A percentile compares a stretch with the other conserved stretches of the same genome.
phyloP scores from a whole-genome alignment of 495 filamentous ascomycete species.

The Xylaria cubensis region DNA sequence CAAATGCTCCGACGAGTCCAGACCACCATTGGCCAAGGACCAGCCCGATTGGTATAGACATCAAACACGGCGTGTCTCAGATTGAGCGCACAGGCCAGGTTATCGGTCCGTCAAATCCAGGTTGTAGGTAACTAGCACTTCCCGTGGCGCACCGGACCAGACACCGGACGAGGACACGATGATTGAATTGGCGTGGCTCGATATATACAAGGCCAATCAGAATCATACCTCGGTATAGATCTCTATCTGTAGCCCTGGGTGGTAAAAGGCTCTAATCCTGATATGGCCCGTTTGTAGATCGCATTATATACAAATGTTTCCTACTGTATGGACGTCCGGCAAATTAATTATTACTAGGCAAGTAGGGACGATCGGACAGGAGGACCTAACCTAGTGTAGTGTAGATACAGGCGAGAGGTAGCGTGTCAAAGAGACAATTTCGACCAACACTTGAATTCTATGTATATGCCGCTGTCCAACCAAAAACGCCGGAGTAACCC shows the following conservation, averaged over 20 bases:
- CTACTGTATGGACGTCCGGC: not conserved
- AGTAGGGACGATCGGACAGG: conserved; percentile 10
- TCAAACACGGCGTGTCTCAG: conserved; percentile 28
- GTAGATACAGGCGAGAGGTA: conserved; percentile 12
- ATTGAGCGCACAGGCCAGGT: conserved; percentile 17
- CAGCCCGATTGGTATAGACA: conserved; percentile 23
- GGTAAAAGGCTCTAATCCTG: not conserved
- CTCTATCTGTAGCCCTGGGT: not conserved
- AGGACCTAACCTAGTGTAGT: not conserved
- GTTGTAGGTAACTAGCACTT: not conserved
- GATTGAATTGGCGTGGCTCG: not conserved
- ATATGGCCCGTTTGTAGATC: not conserved
- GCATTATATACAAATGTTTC: not conserved
- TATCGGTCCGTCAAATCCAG: conserved; percentile 21
- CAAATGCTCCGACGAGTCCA: conserved; percentile 2
- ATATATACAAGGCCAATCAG: not conserved
- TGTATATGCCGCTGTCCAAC: conserved; percentile 15
- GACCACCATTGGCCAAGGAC: conserved; percentile 14
- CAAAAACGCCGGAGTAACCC: conserved; percentile 18
- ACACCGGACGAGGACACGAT: not conserved
- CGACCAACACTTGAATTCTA: conserved; percentile 8
- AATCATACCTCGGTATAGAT: not conserved
- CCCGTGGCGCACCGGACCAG: not conserved
- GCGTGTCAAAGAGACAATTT: not conserved
- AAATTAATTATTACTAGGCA: conserved; percentile 5